These are phyloP conservation scores for Cokeromyces recurvatus DNA, from an alignment of 371 early-diverging fungal genomes.

Conservation along the genomic window DNA sequence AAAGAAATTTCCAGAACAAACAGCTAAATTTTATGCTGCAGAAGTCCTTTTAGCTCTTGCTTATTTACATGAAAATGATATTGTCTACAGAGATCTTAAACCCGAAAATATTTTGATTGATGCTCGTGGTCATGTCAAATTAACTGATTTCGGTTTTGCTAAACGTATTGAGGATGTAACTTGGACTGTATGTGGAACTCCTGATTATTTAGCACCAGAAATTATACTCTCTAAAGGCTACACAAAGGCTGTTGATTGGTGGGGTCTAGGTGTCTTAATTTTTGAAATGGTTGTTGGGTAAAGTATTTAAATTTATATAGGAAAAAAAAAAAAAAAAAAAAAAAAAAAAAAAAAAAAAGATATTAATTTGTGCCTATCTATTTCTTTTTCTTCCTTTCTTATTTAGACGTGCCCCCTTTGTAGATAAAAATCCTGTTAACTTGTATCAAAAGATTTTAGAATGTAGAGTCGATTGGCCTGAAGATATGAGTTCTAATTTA, in stretches of 20 bases:
- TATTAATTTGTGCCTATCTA: too few relatives aligned
- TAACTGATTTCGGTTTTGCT: slow-evolving; percentile 99
- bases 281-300: slow-evolving; percentile 93
- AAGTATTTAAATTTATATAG: too few relatives aligned
- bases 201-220: slow-evolving; percentile 96
- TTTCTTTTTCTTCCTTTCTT: not conserved
- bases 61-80: slow-evolving; percentile 91
- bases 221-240: slow-evolving; percentile 97
- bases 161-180: slow-evolving; percentile 90
- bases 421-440: slow-evolving; percentile 87
- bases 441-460: slow-evolving; percentile 80
- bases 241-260: slow-evolving; percentile 97
- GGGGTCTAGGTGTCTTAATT: slow-evolving; percentile 95
- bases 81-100: slow-evolving; percentile 96
- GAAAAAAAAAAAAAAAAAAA: too few relatives aligned
- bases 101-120: slow-evolving; percentile 92
- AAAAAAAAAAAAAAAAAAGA: too few relatives aligned
- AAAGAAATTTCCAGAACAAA: slow-evolving; percentile 85
- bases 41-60: slow-evolving; percentile 80
- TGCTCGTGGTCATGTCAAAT: slow-evolving; percentile 90
- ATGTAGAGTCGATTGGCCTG: slow-evolving; percentile 69
- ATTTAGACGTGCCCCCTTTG: slow-evolving; percentile 76
- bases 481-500: slow-evolving; percentile 81
- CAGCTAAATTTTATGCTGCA: slow-evolving; percentile 79
- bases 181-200: slow-evolving; percentile 98